Percentiles rank a stretch among this genome's conserved stretches.
Conservation (phyloP, 2,329 filamentous ascomycete species). For the Graphiopsis chlorocephala region DNA sequence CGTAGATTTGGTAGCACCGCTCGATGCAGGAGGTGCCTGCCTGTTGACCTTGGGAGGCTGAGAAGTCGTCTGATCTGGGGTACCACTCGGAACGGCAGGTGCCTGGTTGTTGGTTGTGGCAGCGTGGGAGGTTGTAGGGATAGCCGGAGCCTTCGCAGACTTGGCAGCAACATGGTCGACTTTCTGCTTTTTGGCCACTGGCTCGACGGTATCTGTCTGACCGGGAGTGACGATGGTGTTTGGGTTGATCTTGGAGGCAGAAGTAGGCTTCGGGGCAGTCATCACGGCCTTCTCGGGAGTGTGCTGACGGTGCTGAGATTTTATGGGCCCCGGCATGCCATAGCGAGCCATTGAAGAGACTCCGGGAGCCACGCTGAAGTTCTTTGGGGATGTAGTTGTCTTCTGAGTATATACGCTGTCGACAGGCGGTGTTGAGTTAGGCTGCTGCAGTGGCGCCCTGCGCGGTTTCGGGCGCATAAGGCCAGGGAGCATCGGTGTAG, state of each 20-base stretch:
- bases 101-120: background rate
- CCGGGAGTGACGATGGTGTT: background rate
- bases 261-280: background rate
- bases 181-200: background rate
- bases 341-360: conserved; percentile 7
- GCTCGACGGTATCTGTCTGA: background rate
- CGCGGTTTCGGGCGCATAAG: background rate
- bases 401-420: background rate
- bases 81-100: background rate
- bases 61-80: background rate
- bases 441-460: background rate
- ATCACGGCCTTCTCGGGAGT: background rate
- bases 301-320: background rate
- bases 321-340: background rate
- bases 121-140: background rate
- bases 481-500: background rate
- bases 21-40: background rate
- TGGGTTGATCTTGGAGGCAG: background rate
- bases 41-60: background rate
- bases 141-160: background rate
- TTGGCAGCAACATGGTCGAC: background rate
- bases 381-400: background rate
- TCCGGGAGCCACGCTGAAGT: background rate
- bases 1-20: background rate
- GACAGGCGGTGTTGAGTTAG: background rate